Percentiles rank a stretch among this genome's conserved stretches.
Conservation (phyloP, 108 stramenopile genomes). For the Discostella stelligeroides region DNA sequence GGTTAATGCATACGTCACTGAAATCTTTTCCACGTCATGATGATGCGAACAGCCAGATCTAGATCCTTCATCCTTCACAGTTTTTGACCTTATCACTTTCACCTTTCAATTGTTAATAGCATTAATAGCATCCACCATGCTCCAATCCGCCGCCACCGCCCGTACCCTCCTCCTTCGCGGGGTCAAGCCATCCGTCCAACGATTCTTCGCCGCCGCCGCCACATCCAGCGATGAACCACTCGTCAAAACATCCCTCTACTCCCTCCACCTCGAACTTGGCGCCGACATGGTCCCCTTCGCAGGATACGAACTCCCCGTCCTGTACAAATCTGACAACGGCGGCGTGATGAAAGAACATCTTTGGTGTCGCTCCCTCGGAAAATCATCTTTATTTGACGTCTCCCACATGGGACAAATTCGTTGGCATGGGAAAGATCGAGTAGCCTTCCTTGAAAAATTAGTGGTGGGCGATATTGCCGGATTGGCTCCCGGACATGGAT, state of each 20-base stretch:
- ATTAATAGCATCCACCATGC: conserved; percentile 15
- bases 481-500: conserved; percentile 67
- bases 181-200: neutral
- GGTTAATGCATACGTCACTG: neutral
- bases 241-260: conserved; percentile 87
- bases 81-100: too few relatives aligned
- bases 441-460: conserved; percentile 84
- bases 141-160: conserved; percentile 3
- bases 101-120: too few relatives aligned
- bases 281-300: conserved; percentile 99
- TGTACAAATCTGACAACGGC: conserved; percentile 90
- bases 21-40: neutral
- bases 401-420: conserved; percentile 99
- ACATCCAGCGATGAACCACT: conserved; percentile 42
- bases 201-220: conserved; percentile 31
- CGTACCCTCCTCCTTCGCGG: conserved; percentile 19
- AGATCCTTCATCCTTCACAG: too few relatives aligned
- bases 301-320: conserved; percentile 97
- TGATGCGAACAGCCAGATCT: too few relatives aligned
- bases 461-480: conserved; percentile 94
- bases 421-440: conserved; percentile 95
- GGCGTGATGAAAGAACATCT: conserved; percentile 97
- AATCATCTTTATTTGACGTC: conserved; percentile 94
- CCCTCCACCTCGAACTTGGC: conserved; percentile 89
- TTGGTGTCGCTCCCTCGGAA: conserved; percentile 86